A percentile compares a stretch with the other conserved stretches of the same genome.
phyloP scores from a whole-genome alignment of 2,329 filamentous ascomycete species.

The Sordariomycetes sp. region DNA sequence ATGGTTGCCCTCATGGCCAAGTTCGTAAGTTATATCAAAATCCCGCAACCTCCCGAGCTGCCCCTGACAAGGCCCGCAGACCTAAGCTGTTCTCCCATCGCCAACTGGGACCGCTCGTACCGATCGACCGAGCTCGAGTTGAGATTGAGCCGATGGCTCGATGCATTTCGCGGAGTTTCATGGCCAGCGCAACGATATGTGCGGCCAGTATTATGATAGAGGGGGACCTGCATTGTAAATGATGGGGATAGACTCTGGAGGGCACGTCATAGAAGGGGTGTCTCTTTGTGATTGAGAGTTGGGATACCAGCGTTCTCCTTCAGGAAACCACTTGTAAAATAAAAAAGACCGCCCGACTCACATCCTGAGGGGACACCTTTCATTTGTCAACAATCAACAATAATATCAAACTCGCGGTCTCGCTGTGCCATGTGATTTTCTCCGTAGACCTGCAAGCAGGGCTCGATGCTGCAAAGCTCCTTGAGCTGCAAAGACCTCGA shows the following conservation, averaged over 20 bases:
- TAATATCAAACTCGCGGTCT: conserved; percentile 1
- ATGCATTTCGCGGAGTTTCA: conserved; percentile 15
- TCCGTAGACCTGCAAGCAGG: no score
- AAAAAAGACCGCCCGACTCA: conserved; percentile 31
- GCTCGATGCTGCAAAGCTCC: not conserved
- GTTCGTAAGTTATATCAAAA: conserved; percentile 50
- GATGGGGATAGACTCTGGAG: conserved; percentile 27
- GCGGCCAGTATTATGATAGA: conserved; percentile 18
- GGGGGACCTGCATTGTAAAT: conserved; percentile 27
- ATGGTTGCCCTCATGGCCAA: conserved; percentile 94
- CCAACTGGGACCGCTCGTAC: conserved; percentile 22
- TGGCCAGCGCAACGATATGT: conserved; percentile 12
- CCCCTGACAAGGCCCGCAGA: conserved; percentile 12
- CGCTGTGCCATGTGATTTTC: no score
- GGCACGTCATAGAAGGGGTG: conserved; percentile 19
- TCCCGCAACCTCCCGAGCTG: no score
- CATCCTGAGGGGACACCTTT: conserved; percentile 21
- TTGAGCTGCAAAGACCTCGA: no score
- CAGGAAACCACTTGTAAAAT: conserved; percentile 31
- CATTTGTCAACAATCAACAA: conserved; percentile 8
- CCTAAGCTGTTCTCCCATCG: conserved; percentile 21
- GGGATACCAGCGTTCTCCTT: conserved; percentile 20
- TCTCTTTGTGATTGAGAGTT: conserved; percentile 23
- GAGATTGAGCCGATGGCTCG: conserved; percentile 16
- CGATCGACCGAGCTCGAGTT: conserved; percentile 24